Conservation (phyloP, 139 green algal genomes). For the Chlamydomonas sphaeroides region DNA sequence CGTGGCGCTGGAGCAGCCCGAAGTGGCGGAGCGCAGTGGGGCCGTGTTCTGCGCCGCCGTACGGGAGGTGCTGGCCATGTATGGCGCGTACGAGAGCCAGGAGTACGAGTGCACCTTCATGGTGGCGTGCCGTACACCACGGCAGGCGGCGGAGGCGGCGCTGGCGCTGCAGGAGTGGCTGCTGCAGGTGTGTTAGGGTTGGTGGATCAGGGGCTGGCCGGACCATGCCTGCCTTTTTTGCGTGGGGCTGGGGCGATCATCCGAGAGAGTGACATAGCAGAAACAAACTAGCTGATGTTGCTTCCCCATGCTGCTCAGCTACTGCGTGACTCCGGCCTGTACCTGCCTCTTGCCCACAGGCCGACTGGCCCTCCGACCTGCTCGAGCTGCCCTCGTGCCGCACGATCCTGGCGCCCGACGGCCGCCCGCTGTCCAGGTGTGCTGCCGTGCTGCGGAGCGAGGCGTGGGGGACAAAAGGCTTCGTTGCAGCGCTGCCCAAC, state of each 20-base stretch:
- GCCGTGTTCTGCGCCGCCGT: constrained; percentile 49
- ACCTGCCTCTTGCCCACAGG: not conserved
- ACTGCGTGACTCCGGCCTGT: no score
- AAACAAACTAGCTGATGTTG: no score
- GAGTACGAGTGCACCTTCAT: constrained; percentile 63
- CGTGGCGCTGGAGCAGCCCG: not conserved
- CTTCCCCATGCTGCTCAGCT: no score
- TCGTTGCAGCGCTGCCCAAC: no score
- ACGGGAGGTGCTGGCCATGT: constrained; percentile 44
- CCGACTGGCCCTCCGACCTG: constrained; percentile 27
- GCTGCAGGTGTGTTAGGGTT: constrained; percentile 26
- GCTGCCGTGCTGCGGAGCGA: no score
- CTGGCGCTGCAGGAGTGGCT: constrained; percentile 37
- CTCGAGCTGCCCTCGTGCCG: not conserved
- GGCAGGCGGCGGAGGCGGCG: constrained; percentile 8
- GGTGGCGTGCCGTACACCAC: constrained; percentile 32
- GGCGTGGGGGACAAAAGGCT: no score
- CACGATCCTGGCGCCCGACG: not conserved
- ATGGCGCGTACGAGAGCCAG: constrained; percentile 54
- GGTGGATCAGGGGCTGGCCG: no score
- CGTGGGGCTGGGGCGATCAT: no score
- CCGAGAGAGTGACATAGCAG: no score
- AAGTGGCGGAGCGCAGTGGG: constrained; percentile 29
- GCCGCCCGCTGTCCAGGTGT: not conserved
- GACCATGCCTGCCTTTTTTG: no score